phyloP scores from a whole-genome alignment of 2,329 filamentous ascomycete species.

The Macrophomina tecta region DNA sequence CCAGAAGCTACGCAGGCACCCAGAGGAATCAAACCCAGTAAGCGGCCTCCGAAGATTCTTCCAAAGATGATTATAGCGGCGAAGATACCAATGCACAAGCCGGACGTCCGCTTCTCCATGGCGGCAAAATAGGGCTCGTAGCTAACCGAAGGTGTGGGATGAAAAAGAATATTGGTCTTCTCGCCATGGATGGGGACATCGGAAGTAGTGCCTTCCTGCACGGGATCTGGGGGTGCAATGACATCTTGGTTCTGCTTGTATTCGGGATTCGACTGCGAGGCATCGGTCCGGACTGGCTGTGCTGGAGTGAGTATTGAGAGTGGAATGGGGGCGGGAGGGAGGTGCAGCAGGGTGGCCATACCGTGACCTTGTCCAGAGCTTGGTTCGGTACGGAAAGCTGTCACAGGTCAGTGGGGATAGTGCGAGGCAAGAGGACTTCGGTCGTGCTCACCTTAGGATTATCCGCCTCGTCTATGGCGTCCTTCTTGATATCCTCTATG shows the following conservation, averaged over 20 bases:
- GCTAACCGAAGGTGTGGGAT: slow-evolving; percentile 87
- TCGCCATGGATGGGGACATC: slow-evolving; percentile 96
- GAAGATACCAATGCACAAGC: slow-evolving; percentile 73
- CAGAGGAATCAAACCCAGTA: slow-evolving; percentile 78
- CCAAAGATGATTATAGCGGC: slow-evolving; percentile 77
- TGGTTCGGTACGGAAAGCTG: slow-evolving; percentile 87
- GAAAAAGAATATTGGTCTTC: slow-evolving; percentile 95
- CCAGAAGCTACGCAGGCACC: slow-evolving; percentile 74
- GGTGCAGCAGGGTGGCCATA: slow-evolving; percentile 39
- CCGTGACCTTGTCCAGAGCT: slow-evolving; percentile 77
- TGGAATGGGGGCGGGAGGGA: slow-evolving; percentile 20
- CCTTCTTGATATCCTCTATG: slow-evolving; percentile 79
- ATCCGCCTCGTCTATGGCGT: slow-evolving; percentile 72
- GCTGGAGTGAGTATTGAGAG: slow-evolving; percentile 5
- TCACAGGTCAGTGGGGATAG: not conserved
- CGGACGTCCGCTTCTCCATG: slow-evolving; percentile 75
- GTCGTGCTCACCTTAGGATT: slow-evolving; percentile 66
- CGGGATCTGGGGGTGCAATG: slow-evolving; percentile 86
- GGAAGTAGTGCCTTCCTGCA: slow-evolving; percentile 80
- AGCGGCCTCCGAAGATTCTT: slow-evolving; percentile 76
- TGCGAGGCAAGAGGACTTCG: too few species aligned
- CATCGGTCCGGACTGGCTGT: slow-evolving; percentile 70
- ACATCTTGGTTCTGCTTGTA: slow-evolving; percentile 88
- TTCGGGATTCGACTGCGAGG: slow-evolving; percentile 74
- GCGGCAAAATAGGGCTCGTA: slow-evolving; percentile 86